Percentiles rank a stretch among this genome's conserved stretches.
Evolutionary conservation across 2,329 filamentous ascomycete species (phyloP).

Genomic region (Ascocoryne sarcoides): DNA sequence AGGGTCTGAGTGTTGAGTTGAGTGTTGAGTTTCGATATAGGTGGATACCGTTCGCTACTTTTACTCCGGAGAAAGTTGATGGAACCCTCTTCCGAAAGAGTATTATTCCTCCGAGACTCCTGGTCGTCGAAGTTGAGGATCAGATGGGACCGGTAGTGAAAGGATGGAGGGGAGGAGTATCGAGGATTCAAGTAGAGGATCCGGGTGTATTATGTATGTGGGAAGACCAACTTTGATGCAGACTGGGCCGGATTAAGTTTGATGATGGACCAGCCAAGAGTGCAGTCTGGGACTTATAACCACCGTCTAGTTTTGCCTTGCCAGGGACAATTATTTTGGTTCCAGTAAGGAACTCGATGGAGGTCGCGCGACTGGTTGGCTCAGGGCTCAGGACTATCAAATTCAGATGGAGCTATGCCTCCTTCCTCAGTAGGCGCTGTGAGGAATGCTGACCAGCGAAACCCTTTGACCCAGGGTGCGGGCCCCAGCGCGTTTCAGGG

Average conservation of each 20-base stretch:
- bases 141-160: background rate
- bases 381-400: constrained; percentile 5
- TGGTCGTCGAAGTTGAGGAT: constrained; percentile 5
- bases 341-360: constrained; percentile 16
- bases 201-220: constrained; percentile 2
- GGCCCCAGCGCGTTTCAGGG: constrained; percentile 9
- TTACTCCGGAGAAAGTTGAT: background rate
- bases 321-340: constrained; percentile 15
- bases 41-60: no score
- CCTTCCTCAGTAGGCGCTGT: constrained; percentile 9
- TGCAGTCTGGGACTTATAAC: no score
- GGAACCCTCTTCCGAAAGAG: background rate
- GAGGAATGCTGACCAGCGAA: constrained; percentile 7
- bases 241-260: background rate
- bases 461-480: constrained; percentile 5
- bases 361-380: constrained; percentile 15
- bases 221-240: background rate
- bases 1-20: no score
- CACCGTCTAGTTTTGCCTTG: constrained; percentile 4
- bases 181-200: background rate
- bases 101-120: constrained; percentile 8
- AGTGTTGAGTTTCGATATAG: no score
- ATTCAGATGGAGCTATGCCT: constrained; percentile 5
- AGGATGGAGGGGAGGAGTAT: background rate
- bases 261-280: constrained; percentile 2